Base-by-base conservation (phyloP, 768 basidiomycete genomes). In the Kockovaella imperatae region DNA sequence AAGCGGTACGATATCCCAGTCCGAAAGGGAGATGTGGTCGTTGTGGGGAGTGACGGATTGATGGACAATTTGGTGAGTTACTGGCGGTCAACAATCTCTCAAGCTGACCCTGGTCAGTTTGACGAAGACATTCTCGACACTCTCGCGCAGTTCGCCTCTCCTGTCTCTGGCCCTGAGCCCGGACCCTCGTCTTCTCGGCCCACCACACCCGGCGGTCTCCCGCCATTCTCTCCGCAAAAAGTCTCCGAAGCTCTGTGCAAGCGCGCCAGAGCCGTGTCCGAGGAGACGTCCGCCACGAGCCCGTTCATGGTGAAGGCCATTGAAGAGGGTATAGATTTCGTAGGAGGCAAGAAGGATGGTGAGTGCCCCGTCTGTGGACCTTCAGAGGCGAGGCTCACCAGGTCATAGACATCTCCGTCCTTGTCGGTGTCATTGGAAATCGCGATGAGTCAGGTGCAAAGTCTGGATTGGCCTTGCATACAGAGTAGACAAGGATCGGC, bases 301-400 rank as follows among this genome's bases (percentile, higher is more conserved):
- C 88, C 88, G n/a, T 91, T 91, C 72, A 86, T 80, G 44, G 72
- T 82, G n/a, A 77, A 84, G 17, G 87, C 88, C 20, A 74, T 79
- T 54, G 82, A 88, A 59, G 77, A 78, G 42, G 87, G 87, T 14
- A 78, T 79, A 60, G 69, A 69, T 29, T 89, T 86, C 68, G 74
- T 75, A 15, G 87, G 87, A 32, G 88, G 88, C 25, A 91, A 91
- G 74, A 78, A 79, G 42, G 87, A 91, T 73, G 87, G 86, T 86
- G 51, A 66, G 79, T 64, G 15, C 4, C 5, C 17, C 28, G 8
- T 18, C 45, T 23, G 8, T 35, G 5, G 5, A 8, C 45, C 8
- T 20, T 39, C 13, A 11, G 20, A 13, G 38, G 38, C 18, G 20
- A 21, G 21, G 15, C 35, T 74, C 5, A 69, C 74, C n/a, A 71